Conservation (phyloP, 768 basidiomycete species). For the Boletales sp. region DNA sequence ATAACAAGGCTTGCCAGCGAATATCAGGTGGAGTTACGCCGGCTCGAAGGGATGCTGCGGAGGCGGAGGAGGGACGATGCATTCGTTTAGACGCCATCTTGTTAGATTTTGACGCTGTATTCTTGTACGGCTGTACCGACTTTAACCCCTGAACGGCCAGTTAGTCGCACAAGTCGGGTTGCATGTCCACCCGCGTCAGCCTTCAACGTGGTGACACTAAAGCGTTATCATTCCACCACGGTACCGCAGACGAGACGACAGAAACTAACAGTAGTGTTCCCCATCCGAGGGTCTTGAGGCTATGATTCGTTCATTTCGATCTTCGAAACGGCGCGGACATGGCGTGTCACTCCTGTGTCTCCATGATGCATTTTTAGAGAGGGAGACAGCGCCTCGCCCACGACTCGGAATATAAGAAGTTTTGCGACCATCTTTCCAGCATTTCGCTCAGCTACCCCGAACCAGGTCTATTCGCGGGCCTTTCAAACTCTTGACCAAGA, state of each 20-base stretch:
- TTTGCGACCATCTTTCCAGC: neutral
- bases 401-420: constrained; percentile 17
- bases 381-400: constrained; percentile 7
- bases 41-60: constrained; percentile 23
- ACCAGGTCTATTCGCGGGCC: neutral
- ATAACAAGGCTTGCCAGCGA: constrained; percentile 20
- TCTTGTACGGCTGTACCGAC: too few species aligned
- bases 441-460: neutral
- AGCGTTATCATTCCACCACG: constrained; percentile 1
- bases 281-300: constrained; percentile 11
- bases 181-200: neutral
- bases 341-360: constrained; percentile 15
- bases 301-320: constrained; percentile 17
- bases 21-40: constrained; percentile 24
- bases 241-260: constrained; percentile 1
- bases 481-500: neutral
- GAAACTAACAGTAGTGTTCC: neutral
- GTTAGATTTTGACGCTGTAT: too few species aligned
- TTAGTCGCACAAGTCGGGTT: neutral
- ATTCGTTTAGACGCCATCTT: neutral
- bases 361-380: neutral
- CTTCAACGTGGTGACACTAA: neutral
- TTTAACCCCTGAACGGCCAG: neutral
- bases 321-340: constrained; percentile 12
- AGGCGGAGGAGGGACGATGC: constrained; percentile 7